Evolutionary conservation across 2,329 filamentous ascomycete genomes (phyloP).

Genomic region (Pseudogymnoascus sp.): DNA sequence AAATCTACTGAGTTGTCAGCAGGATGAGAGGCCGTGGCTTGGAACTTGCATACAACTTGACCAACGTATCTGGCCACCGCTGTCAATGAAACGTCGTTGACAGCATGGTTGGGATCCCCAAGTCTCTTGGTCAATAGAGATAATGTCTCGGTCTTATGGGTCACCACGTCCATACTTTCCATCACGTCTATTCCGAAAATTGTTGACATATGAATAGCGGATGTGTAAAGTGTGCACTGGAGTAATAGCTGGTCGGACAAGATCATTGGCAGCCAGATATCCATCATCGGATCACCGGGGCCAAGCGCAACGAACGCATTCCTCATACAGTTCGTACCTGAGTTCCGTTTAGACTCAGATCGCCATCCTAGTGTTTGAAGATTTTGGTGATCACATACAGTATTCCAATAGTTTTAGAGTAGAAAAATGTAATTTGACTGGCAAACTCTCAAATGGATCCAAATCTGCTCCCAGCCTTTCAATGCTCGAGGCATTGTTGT

Average conservation of each 20-base stretch:
- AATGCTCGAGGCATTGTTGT: not conserved
- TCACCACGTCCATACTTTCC: slow-evolving; percentile 2
- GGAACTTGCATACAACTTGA: slow-evolving; percentile 4
- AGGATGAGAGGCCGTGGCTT: not conserved
- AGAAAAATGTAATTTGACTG: not conserved
- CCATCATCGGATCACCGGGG: slow-evolving; percentile 6
- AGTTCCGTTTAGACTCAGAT: not conserved
- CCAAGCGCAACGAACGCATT: slow-evolving; percentile 3
- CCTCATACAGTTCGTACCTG: slow-evolving; percentile 6
- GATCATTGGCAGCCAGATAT: slow-evolving; percentile 9
- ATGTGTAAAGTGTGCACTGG: not conserved
- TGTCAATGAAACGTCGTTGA: slow-evolving; percentile 7
- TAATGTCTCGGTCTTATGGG: not conserved
- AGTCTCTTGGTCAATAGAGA: not conserved
- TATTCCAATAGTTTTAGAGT: slow-evolving; percentile 4
- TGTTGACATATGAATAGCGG: not conserved
- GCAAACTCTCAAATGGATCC: slow-evolving; percentile 9
- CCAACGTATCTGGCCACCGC: not conserved
- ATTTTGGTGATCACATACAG: not conserved
- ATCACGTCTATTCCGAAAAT: slow-evolving; percentile 9
- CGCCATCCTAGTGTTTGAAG: not conserved
- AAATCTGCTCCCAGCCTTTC: not conserved
- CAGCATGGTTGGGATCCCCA: not conserved
- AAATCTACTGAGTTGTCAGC: not conserved
- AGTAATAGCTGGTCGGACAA: slow-evolving; percentile 5